phyloP scores from a whole-genome alignment of 768 basidiomycete species.

The Podaxis sp. region DNA sequence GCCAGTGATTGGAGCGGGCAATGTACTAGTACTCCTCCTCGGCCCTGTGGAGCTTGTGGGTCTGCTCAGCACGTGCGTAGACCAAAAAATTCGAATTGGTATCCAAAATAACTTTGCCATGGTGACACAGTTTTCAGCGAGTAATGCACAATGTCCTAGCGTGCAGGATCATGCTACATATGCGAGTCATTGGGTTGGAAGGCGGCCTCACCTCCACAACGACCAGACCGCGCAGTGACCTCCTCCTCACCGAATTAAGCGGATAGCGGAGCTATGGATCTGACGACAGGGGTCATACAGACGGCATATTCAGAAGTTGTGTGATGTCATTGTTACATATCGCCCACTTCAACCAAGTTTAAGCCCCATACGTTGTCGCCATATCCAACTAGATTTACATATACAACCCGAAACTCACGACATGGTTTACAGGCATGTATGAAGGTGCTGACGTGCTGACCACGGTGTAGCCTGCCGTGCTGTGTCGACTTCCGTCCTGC shows the following conservation, averaged over 20 bases:
- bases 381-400: too few species aligned
- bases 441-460: too few species aligned
- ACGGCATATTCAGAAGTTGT: not conserved
- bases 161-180: slow-evolving; percentile 21
- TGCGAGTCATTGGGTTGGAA: slow-evolving; percentile 12
- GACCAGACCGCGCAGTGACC: not conserved
- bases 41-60: not conserved
- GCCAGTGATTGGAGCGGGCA: not conserved
- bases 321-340: not conserved
- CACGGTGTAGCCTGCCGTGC: too few species aligned
- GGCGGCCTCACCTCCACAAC: not conserved
- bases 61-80: not conserved
- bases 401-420: not conserved
- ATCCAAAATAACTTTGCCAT: not conserved
- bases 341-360: not conserved
- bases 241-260: not conserved
- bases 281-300: not conserved
- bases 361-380: too few species aligned
- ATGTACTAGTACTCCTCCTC: not conserved
- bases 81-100: not conserved
- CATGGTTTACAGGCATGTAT: not conserved
- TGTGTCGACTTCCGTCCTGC: not conserved
- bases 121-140: slow-evolving; percentile 21
- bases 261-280: not conserved
- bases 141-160: slow-evolving; percentile 26